These are phyloP conservation scores for Straminergon stramineum DNA, from an alignment of 225 moss, liverwort and hornwort species.

Conservation along the genomic window DNA sequence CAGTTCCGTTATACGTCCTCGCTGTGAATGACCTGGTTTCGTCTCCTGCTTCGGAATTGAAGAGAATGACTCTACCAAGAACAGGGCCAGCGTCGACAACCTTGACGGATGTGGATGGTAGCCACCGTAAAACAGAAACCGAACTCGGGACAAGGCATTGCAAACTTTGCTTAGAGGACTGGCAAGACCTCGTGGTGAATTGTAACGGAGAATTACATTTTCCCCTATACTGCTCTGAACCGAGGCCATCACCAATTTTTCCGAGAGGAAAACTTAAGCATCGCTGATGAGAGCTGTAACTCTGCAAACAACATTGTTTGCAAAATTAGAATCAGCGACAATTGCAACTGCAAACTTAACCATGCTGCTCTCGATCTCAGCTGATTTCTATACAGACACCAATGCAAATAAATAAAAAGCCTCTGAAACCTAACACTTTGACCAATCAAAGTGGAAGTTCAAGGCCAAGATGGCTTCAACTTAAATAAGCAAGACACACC, in stretches of 20 bases:
- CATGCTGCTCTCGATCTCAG: neutral
- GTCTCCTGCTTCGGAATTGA: neutral
- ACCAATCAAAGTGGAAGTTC: neutral
- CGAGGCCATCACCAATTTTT: neutral
- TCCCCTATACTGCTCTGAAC: neutral
- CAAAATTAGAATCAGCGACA: neutral
- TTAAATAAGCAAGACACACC: neutral
- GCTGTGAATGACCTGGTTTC: neutral
- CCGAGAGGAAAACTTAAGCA: neutral
- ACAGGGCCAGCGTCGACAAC: neutral
- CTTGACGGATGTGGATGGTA: neutral
- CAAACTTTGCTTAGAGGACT: neutral
- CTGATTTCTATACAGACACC: neutral
- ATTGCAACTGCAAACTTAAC: neutral
- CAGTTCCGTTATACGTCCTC: neutral
- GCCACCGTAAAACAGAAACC: neutral
- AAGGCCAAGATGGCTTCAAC: neutral
- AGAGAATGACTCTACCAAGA: neutral
- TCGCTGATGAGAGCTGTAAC: neutral
- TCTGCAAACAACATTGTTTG: neutral
- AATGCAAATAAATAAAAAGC: neutral
- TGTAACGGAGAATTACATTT: neutral
- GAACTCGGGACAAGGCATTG: slow-evolving; percentile 7
- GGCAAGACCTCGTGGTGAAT: neutral
- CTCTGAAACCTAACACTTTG: neutral